Evolutionary conservation across 2,329 filamentous ascomycete genomes (phyloP).

Genomic region (Aschersonia sp.): DNA sequence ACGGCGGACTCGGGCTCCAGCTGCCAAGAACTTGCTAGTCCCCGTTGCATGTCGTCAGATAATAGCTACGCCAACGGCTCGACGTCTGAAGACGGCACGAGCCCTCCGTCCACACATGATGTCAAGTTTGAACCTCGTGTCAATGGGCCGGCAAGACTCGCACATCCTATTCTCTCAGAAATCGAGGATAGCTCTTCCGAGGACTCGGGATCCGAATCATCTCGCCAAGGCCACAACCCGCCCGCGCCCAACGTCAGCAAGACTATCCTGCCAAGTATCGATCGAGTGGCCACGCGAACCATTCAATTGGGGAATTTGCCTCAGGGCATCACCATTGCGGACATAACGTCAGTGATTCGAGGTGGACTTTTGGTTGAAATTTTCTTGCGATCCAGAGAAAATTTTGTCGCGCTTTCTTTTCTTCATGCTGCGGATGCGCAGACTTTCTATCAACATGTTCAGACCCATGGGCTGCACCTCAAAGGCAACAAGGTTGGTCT

Average conservation of each 20-base stretch:
- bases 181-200: background rate
- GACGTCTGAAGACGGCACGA: too few relatives aligned
- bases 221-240: too few relatives aligned
- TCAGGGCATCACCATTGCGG: slow-evolving; percentile 46
- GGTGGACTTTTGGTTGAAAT: slow-evolving; percentile 61
- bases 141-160: too few relatives aligned
- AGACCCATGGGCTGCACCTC: slow-evolving; percentile 53
- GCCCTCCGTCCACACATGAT: too few relatives aligned
- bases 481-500: slow-evolving; percentile 40
- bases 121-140: too few relatives aligned
- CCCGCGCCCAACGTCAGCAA: background rate
- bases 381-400: slow-evolving; percentile 44
- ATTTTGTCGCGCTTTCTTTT: slow-evolving; percentile 55
- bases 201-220: background rate
- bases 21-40: too few relatives aligned
- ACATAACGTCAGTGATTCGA: slow-evolving; percentile 49
- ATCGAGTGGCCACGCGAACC: slow-evolving; percentile 35
- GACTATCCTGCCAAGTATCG: slow-evolving; percentile 1
- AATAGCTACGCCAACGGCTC: too few relatives aligned
- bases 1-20: background rate
- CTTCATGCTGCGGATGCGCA: slow-evolving; percentile 46
- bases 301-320: slow-evolving; percentile 49
- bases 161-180: background rate
- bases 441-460: slow-evolving; percentile 50
- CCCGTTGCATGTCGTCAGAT: too few relatives aligned